Evolutionary conservation across 2,329 filamentous ascomycete species (phyloP).

Genomic region (Fusarium virguliforme): DNA sequence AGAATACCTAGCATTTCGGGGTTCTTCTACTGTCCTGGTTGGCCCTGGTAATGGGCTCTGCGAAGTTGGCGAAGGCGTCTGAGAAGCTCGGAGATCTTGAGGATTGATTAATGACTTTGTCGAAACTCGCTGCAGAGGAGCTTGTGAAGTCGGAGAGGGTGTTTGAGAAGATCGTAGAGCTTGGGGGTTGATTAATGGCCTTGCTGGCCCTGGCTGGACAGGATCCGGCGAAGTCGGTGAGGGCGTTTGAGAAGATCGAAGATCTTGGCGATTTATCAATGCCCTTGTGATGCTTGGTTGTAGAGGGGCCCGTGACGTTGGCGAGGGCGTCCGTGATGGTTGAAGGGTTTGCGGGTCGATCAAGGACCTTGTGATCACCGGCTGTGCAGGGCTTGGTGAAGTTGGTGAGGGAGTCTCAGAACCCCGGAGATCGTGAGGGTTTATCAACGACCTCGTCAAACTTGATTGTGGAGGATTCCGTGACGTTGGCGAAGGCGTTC

Average conservation of each 20-base stretch:
- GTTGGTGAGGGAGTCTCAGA: neutral
- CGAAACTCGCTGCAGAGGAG: neutral
- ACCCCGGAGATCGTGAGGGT: too few relatives aligned
- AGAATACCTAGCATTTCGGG: neutral
- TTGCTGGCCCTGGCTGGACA: neutral
- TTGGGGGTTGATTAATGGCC: slow-evolving; percentile 22
- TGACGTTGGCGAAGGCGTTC: too few relatives aligned
- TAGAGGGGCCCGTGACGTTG: neutral
- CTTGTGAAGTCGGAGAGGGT: slow-evolving; percentile 11
- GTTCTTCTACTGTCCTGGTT: neutral
- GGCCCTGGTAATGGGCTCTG: slow-evolving; percentile 11
- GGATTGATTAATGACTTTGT: neutral
- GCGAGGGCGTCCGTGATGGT: neutral
- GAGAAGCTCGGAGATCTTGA: slow-evolving; percentile 19
- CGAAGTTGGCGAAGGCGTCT: slow-evolving; percentile 31
- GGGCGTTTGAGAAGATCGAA: neutral
- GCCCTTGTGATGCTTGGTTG: neutral
- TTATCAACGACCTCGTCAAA: too few relatives aligned
- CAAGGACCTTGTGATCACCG: too few relatives aligned
- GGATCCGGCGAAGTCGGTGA: neutral
- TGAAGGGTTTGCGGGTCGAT: too few relatives aligned
- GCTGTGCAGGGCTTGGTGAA: too few relatives aligned
- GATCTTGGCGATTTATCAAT: neutral
- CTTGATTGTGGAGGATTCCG: too few relatives aligned
- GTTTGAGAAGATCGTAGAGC: slow-evolving; percentile 25